A percentile compares a stretch with the other conserved stretches of the same genome.
Evolutionary conservation across 805 yeast genomes (phyloP).

Genomic region (Metschnikowia reukaufii): DNA sequence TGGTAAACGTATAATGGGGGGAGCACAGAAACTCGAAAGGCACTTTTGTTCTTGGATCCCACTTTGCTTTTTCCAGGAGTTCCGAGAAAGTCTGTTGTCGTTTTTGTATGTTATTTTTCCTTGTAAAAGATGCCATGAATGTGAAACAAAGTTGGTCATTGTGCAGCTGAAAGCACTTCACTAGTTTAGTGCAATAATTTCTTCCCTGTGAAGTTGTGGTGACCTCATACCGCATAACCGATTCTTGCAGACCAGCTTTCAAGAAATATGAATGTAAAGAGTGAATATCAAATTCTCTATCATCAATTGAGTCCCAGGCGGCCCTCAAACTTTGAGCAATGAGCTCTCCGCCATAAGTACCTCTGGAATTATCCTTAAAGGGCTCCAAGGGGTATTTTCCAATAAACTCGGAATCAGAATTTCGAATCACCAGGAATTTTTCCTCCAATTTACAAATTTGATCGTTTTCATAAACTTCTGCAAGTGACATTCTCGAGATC

Average conservation of each 20-base stretch:
- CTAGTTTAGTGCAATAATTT: slow-evolving; percentile 26
- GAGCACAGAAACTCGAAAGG: slow-evolving; percentile 25
- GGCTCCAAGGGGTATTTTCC: slow-evolving; percentile 30
- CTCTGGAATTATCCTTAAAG: slow-evolving; percentile 23
- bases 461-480: slow-evolving; percentile 12
- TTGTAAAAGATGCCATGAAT: slow-evolving; percentile 25
- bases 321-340: slow-evolving; percentile 28
- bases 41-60: slow-evolving; percentile 16
- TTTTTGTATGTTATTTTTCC: slow-evolving; percentile 19
- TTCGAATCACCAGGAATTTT: slow-evolving; percentile 18
- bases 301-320: slow-evolving; percentile 28
- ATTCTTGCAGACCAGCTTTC: slow-evolving; percentile 25
- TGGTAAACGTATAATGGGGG: slow-evolving; percentile 23
- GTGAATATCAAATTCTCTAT: slow-evolving; percentile 25
- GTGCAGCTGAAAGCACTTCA: slow-evolving; percentile 25
- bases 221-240: slow-evolving; percentile 29
- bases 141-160: slow-evolving; percentile 23
- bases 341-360: slow-evolving; percentile 33
- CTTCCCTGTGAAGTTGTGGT: slow-evolving; percentile 23
- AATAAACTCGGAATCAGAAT: slow-evolving; percentile 17
- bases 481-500: slow-evolving; percentile 13
- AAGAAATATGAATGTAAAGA: slow-evolving; percentile 31
- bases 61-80: slow-evolving; percentile 15
- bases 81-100: slow-evolving; percentile 12
- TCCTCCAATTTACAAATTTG: slow-evolving; percentile 22